These are phyloP conservation scores for Lasiodiplodia sp. DNA, from an alignment of 2,329 filamentous ascomycete genomes.

Conservation along the genomic window DNA sequence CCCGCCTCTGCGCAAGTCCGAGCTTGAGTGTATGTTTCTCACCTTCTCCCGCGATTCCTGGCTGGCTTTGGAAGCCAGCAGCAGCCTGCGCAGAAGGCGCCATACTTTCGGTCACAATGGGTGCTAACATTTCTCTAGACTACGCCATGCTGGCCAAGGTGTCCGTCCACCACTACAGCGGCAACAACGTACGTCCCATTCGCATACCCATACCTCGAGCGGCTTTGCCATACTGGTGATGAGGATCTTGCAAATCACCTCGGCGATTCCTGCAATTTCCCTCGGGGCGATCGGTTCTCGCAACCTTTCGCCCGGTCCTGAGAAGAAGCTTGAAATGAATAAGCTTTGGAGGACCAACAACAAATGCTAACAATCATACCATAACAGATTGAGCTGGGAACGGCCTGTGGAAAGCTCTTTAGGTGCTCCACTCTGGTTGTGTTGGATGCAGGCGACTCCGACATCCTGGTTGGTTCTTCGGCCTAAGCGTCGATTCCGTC, in stretches of 20 bases:
- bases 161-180: slow-evolving; percentile 95
- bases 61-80: no score
- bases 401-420: slow-evolving; percentile 72
- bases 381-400: slow-evolving; percentile 85
- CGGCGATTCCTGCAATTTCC: no score
- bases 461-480: background rate
- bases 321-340: slow-evolving; percentile 73
- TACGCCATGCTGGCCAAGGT: slow-evolving; percentile 70
- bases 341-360: slow-evolving; percentile 86
- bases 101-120: no score
- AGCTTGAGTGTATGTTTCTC: slow-evolving; percentile 74
- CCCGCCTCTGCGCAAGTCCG: slow-evolving; percentile 95
- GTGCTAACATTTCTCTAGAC: slow-evolving; percentile 39
- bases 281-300: slow-evolving; percentile 40
- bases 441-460: background rate
- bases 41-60: background rate
- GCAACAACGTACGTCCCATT: slow-evolving; percentile 94
- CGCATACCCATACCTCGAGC: slow-evolving; percentile 41
- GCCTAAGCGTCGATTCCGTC: no score
- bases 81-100: no score
- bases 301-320: slow-evolving; percentile 70
- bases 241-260: no score
- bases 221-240: slow-evolving; percentile 36
- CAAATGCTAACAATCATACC: slow-evolving; percentile 63
- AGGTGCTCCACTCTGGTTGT: background rate